Evolutionary conservation across 1,284 basidiomycete genomes (phyloP).

Genomic region (Phenoliferia sp.): DNA sequence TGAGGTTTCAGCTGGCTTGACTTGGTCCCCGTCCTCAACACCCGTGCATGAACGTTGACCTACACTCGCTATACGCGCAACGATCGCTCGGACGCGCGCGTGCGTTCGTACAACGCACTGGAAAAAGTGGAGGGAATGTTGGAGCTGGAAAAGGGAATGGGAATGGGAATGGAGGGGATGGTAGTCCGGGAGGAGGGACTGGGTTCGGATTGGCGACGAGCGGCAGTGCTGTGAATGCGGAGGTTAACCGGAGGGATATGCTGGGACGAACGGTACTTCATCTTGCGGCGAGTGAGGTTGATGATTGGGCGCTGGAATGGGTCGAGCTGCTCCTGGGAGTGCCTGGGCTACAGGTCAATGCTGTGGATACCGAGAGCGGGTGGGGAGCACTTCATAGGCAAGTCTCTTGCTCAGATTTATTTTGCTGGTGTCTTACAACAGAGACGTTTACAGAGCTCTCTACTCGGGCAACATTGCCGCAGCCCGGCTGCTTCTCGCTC

Average conservation of each 20-base stretch:
- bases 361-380: slow-evolving; percentile 74
- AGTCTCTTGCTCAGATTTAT: neutral
- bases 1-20: too few species aligned
- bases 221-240: slow-evolving; percentile 34
- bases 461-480: slow-evolving; percentile 79
- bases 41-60: slow-evolving; percentile 21
- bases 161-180: neutral
- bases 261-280: slow-evolving; percentile 79
- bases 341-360: slow-evolving; percentile 72
- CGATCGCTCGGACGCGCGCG: slow-evolving; percentile 30
- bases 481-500: slow-evolving; percentile 69
- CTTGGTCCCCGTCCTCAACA: neutral
- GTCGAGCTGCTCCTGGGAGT: slow-evolving; percentile 73
- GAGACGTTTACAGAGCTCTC: slow-evolving; percentile 51
- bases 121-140: neutral
- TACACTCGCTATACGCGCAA: slow-evolving; percentile 28
- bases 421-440: too few species aligned
- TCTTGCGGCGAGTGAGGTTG: slow-evolving; percentile 60
- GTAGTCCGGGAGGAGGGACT: neutral
- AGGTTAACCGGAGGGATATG: slow-evolving; percentile 68
- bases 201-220: slow-evolving; percentile 1
- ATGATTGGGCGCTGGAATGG: slow-evolving; percentile 66
- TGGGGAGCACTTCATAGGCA: slow-evolving; percentile 85
- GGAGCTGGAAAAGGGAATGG: too few species aligned
- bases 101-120: slow-evolving; percentile 13